These are phyloP conservation scores for Kitagawia praeruptora DNA, from an alignment of 129 eudicot genomes.

Conservation along the genomic window DNA sequence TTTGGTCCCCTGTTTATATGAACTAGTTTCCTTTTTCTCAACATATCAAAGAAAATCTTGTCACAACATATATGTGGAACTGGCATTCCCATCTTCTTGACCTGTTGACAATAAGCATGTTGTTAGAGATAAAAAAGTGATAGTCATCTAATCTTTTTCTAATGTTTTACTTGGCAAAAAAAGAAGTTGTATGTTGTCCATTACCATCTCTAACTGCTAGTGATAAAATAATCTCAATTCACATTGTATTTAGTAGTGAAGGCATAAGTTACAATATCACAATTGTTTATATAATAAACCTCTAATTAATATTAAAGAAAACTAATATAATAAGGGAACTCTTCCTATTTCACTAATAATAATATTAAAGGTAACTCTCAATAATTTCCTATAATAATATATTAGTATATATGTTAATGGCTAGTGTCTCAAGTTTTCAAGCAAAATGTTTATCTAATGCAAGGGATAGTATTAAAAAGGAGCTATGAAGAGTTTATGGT, in stretches of 20 bases:
- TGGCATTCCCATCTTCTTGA: not conserved
- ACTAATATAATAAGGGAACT: no score
- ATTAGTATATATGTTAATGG: not conserved
- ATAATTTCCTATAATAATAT: no score
- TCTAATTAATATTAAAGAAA: no score
- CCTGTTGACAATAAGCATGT: not conserved
- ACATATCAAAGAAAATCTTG: not conserved
- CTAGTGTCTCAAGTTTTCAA: not conserved
- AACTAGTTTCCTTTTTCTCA: not conserved
- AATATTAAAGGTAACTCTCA: no score
- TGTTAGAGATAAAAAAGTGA: not conserved
- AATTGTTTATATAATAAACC: no score
- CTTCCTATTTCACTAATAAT: no score
- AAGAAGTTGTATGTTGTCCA: not conserved
- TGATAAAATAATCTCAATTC: not conserved
- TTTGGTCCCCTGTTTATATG: not conserved
- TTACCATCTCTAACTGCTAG: not conserved
- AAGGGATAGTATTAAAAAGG: not conserved
- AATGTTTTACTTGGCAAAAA: not conserved
- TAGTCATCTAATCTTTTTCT: not conserved
- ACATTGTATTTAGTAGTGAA: no score
- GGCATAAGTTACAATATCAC: no score
- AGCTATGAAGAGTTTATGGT: not conserved
- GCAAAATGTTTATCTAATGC: not conserved
- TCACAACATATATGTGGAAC: not conserved